Evolutionary conservation across 768 basidiomycete genomes (phyloP).

Genomic region (Postia placenta): DNA sequence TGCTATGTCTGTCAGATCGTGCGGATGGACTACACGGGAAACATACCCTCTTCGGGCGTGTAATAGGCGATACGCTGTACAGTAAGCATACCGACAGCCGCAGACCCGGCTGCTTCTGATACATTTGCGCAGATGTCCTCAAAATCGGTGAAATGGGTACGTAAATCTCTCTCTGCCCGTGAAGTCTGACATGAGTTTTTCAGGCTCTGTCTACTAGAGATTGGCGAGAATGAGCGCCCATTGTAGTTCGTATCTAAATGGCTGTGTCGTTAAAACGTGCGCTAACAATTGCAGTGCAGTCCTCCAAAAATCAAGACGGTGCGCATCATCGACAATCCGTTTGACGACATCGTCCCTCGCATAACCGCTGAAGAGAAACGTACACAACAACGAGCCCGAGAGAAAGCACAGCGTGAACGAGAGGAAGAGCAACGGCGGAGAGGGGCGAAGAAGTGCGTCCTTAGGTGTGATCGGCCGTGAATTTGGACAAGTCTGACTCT

Average conservation of each 20-base stretch:
- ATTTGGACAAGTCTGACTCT: background rate
- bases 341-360: constrained; percentile 90
- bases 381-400: constrained; percentile 75
- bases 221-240: constrained; percentile 69
- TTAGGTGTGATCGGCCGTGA: background rate
- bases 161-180: constrained; percentile 14
- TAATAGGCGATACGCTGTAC: constrained; percentile 83
- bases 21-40: constrained; percentile 93
- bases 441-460: constrained; percentile 81
- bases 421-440: constrained; percentile 67
- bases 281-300: constrained; percentile 32
- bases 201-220: constrained; percentile 39
- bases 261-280: no score
- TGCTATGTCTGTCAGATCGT: constrained; percentile 46
- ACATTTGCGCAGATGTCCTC: constrained; percentile 75
- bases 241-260: constrained; percentile 69
- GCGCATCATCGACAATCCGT: constrained; percentile 88
- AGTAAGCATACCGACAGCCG: constrained; percentile 42
- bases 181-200: constrained; percentile 1
- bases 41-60: constrained; percentile 91
- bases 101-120: background rate
- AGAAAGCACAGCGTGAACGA: constrained; percentile 69
- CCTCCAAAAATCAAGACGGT: constrained; percentile 88
- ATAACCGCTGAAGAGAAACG: constrained; percentile 93
- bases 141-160: constrained; percentile 88